Base-by-base conservation (phyloP, 2,329 filamentous ascomycete species). In the Geosmithia putterillii region DNA sequence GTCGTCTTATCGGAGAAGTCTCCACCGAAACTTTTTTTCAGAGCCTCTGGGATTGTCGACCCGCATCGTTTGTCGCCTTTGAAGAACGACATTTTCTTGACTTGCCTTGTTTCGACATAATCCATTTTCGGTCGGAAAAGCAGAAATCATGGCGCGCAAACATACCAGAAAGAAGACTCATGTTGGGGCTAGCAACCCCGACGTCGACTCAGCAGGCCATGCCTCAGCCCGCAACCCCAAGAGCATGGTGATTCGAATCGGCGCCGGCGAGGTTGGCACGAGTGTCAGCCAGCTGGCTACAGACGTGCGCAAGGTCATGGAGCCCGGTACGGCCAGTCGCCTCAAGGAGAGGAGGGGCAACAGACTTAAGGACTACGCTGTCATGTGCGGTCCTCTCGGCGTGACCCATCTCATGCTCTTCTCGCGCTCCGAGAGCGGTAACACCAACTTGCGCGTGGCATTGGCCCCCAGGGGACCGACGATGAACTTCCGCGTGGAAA, bases 221-320 rank as follows among this genome's bases (percentile, higher is more conserved):
- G 74, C 77, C 46, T 74, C 79, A 20, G 71, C 74, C 43, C 78
- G 80, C 50, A 74, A 80, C 42, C 92, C 92, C 28, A 95, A 95
- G 73, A 94, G 84, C 60, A 95, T 98, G 90, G 90, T 98, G 46
- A 95, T 98, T 63, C 86, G 92, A 52, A 89, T 95, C 55, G 92
- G 92, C 54, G 90, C 89, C 53, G 85, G 88, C 55, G 86, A 95
- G 59, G 87, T 98, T 42, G 92, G 92, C 45, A 79, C 86, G 46
- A 94, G 85, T 60, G 76, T 98, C 54, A 90, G 83, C 60, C 89
- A 96, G 65, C 71, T 98, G 53, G 89, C 90, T 19, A 81, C 84
- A 53, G 92, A 98, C 66, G 85, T 96, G 46, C 81, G 92, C 54
- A 74, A 74, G 44, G 90, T 96, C 67, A 94, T 98, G 88, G 88